These are phyloP conservation scores for Daldinia childiae DNA, from an alignment of 495 filamentous ascomycete species.

Conservation along the genomic window DNA sequence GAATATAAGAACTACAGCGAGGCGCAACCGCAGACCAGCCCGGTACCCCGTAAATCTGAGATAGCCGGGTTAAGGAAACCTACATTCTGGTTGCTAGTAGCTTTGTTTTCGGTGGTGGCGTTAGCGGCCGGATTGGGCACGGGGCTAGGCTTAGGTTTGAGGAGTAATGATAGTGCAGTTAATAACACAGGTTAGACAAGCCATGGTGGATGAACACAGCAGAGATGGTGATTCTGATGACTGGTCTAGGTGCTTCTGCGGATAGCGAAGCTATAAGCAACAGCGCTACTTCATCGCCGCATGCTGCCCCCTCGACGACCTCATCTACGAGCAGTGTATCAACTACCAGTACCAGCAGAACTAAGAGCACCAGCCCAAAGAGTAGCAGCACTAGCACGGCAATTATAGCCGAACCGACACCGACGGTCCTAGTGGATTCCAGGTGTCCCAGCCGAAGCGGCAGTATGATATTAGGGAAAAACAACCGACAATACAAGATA, in stretches of 20 bases:
- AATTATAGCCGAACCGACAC: not conserved
- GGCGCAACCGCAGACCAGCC: not conserved
- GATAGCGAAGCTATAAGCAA: not conserved
- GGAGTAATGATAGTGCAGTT: not conserved
- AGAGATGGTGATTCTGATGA: not conserved
- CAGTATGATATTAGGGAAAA: not conserved
- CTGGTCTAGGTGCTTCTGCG: not conserved
- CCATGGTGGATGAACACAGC: not conserved
- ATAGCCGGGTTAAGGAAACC: conserved; percentile 14
- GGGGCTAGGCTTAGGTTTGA: conserved; percentile 7
- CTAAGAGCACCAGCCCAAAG: not conserved
- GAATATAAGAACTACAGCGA: not conserved
- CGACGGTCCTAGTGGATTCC: not conserved
- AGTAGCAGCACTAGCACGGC: not conserved
- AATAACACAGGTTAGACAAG: not conserved
- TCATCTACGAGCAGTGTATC: not conserved
- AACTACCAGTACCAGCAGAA: not conserved
- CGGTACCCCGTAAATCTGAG: not conserved
- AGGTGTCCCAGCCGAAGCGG: not conserved
- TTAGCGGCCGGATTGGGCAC: conserved; percentile 23
- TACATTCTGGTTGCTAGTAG: conserved; percentile 26
- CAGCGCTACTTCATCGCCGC: not conserved
- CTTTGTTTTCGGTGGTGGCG: conserved; percentile 11
- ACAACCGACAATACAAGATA: conserved; percentile 8
- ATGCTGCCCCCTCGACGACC: not conserved